These are phyloP conservation scores for Maudiozyma pseudohumilis DNA, from an alignment of 805 yeast species.

Conservation along the genomic window DNA sequence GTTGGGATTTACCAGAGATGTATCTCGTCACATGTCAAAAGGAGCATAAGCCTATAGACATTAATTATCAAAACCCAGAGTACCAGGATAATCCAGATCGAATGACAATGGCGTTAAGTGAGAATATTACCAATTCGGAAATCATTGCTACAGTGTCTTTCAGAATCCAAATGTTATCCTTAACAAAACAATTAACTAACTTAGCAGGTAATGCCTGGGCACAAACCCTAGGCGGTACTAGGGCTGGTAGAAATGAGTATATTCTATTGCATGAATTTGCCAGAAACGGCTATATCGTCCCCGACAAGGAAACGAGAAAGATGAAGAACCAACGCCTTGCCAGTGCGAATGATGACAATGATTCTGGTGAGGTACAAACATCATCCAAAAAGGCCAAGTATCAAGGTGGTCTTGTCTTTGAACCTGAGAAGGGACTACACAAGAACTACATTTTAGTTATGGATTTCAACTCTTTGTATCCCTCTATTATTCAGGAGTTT, in stretches of 20 bases:
- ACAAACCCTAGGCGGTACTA: slow-evolving; percentile 84
- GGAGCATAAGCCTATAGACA: slow-evolving; percentile 53
- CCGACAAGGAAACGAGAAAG: slow-evolving; percentile 58
- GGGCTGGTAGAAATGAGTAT: slow-evolving; percentile 92
- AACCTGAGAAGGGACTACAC: slow-evolving; percentile 91
- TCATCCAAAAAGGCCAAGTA: slow-evolving; percentile 59
- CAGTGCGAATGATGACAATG: slow-evolving; percentile 21
- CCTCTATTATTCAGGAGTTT: slow-evolving; percentile 93
- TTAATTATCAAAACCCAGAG: slow-evolving; percentile 59
- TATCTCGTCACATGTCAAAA: slow-evolving; percentile 64
- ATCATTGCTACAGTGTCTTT: slow-evolving; percentile 73
- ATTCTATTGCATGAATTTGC: slow-evolving; percentile 87
- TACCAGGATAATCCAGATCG: slow-evolving; percentile 58
- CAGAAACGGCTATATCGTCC: slow-evolving; percentile 70
- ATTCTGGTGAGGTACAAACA: slow-evolving; percentile 33
- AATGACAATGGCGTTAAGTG: slow-evolving; percentile 59
- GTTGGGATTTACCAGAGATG: slow-evolving; percentile 93
- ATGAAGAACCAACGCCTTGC: slow-evolving; percentile 30
- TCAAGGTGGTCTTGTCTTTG: slow-evolving; percentile 93
- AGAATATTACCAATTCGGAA: slow-evolving; percentile 54
- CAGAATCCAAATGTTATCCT: slow-evolving; percentile 71
- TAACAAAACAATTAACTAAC: slow-evolving; percentile 84
- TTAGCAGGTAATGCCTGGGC: slow-evolving; percentile 98
- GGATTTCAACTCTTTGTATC: slow-evolving; percentile 97
- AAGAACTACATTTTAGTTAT: slow-evolving; percentile 82